These are phyloP conservation scores for Citrus unshiu DNA, from an alignment of 345 rosid species.

Conservation along the genomic window DNA sequence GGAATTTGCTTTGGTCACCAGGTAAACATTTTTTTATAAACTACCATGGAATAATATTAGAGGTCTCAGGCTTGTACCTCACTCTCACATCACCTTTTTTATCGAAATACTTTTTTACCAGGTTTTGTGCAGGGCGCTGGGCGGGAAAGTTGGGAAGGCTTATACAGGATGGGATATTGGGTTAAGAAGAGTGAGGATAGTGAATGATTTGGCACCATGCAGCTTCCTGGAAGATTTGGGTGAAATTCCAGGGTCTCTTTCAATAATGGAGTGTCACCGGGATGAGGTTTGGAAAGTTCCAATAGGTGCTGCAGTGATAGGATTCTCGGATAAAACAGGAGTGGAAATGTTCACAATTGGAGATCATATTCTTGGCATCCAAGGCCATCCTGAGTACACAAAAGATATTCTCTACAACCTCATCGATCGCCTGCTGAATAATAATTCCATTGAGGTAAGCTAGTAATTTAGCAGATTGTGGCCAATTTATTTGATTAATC, in stretches of 20 bases:
- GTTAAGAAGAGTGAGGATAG: constrained; percentile 53
- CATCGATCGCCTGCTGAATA: constrained; percentile 67
- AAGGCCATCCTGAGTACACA: constrained; percentile 93
- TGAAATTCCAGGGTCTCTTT: constrained; percentile 41
- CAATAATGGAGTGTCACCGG: constrained; percentile 72
- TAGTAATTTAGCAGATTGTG: too few relatives aligned
- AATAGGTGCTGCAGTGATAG: constrained; percentile 57
- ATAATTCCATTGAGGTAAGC: constrained; percentile 47
- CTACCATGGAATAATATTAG: not conserved
- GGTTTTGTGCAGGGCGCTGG: constrained; percentile 84
- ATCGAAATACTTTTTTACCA: constrained; percentile 3
- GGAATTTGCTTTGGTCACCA: constrained; percentile 98
- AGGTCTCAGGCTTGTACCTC: not conserved
- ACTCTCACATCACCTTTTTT: not conserved
- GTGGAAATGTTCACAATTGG: constrained; percentile 69
- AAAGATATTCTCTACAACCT: constrained; percentile 68
- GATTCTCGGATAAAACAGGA: constrained; percentile 70
- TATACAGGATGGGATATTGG: constrained; percentile 74
- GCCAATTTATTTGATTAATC: not conserved
- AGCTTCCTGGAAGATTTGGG: constrained; percentile 30
- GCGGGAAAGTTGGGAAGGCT: constrained; percentile 77
- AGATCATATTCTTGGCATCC: constrained; percentile 72
- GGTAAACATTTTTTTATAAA: constrained; percentile 32
- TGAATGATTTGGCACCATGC: constrained; percentile 35
- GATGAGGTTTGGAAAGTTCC: constrained; percentile 91